Conservation (phyloP, 2,329 filamentous ascomycete genomes). For the Botryotinia narcissicola region DNA sequence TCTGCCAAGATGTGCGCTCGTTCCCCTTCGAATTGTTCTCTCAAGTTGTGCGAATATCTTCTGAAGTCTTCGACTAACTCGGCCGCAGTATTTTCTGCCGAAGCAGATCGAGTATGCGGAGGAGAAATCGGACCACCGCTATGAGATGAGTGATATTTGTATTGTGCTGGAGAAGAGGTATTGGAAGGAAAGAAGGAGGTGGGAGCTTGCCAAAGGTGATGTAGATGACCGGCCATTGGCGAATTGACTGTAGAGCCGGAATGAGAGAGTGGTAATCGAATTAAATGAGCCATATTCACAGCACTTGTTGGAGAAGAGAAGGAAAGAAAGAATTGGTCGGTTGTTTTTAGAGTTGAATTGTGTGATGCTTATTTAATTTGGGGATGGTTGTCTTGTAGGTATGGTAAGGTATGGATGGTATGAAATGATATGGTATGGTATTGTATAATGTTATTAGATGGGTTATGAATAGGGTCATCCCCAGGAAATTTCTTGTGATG, state of each 20-base stretch:
- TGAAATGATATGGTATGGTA: background rate
- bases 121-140: conserved; percentile 33
- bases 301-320: conserved; percentile 32
- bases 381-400: background rate
- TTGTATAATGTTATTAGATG: background rate
- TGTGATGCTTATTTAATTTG: background rate
- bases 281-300: conserved; percentile 23
- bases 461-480: background rate
- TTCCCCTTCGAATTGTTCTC: conserved; percentile 37
- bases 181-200: background rate
- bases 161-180: conserved; percentile 9
- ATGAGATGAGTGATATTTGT: conserved; percentile 20
- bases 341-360: conserved; percentile 23
- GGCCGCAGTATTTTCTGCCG: conserved; percentile 31
- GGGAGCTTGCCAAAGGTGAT: background rate
- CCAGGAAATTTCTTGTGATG: background rate
- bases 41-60: conserved; percentile 34
- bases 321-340: conserved; percentile 35
- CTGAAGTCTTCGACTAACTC: conserved; percentile 38
- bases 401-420: background rate
- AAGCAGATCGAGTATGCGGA: conserved; percentile 36
- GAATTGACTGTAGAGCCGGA: conserved; percentile 19
- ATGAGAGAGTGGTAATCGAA: conserved; percentile 19
- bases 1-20: conserved; percentile 38
- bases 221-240: conserved; percentile 24